phyloP scores from a whole-genome alignment of 192 early-diverging fungal species.

The Linnemannia exigua region DNA sequence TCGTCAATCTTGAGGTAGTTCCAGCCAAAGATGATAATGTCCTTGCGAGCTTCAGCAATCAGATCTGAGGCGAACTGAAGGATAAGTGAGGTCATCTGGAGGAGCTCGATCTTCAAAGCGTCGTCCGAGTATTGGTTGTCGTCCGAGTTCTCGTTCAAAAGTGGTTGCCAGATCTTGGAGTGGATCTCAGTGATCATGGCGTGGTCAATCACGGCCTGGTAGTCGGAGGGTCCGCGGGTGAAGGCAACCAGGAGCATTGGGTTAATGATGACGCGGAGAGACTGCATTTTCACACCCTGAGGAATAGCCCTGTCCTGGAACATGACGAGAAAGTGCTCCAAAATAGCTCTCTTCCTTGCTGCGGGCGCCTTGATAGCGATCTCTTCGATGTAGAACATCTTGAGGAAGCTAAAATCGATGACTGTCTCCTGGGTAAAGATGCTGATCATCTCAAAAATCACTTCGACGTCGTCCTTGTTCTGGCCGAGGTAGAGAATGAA shows the following conservation, averaged over 20 bases:
- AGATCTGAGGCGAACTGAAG: constrained; percentile 85
- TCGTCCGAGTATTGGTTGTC: constrained; percentile 74
- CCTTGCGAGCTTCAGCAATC: constrained; percentile 84
- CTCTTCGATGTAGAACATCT: constrained; percentile 80
- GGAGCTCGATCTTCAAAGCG: constrained; percentile 84
- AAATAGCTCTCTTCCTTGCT: constrained; percentile 74
- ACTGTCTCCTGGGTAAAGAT: constrained; percentile 78
- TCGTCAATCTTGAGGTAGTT: constrained; percentile 88
- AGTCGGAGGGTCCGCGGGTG: constrained; percentile 60
- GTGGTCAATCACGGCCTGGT: constrained; percentile 69
- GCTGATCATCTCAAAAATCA: constrained; percentile 82
- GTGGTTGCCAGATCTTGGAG: constrained; percentile 70
- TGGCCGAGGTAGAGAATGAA: constrained; percentile 76
- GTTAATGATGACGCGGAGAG: constrained; percentile 86
- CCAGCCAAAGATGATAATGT: constrained; percentile 98
- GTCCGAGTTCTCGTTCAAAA: constrained; percentile 63
- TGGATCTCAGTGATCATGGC: constrained; percentile 74
- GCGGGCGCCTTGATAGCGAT: constrained; percentile 69
- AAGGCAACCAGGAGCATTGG: constrained; percentile 86
- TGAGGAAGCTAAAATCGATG: constrained; percentile 73
- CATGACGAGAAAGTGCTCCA: constrained; percentile 84
- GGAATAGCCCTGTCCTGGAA: constrained; percentile 73
- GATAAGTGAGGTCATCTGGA: constrained; percentile 93
- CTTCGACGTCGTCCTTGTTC: constrained; percentile 74
- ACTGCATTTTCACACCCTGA: constrained; percentile 76